phyloP scores from a whole-genome alignment of 2,329 filamentous ascomycete species.

The Colletotrichum tabaci region DNA sequence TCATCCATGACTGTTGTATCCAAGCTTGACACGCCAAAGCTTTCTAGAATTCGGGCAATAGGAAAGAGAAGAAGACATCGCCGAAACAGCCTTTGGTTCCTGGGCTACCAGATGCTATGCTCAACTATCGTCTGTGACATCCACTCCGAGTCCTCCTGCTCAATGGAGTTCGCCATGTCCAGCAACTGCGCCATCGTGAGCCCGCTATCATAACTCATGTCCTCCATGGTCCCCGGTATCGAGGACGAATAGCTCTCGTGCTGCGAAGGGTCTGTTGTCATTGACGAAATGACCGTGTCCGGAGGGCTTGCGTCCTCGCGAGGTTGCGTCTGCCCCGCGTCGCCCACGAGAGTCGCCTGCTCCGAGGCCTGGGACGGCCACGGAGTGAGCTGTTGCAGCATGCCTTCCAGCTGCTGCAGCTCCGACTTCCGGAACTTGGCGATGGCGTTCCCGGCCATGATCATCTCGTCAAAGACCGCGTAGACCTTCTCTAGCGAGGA shows the following conservation, averaged over 20 bases:
- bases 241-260: constrained; percentile 40
- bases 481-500: constrained; percentile 60
- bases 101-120: constrained; percentile 57
- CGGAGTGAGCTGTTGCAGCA: constrained; percentile 51
- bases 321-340: constrained; percentile 6
- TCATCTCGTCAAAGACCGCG: constrained; percentile 62
- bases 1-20: too few relatives aligned
- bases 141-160: constrained; percentile 60
- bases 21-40: too few relatives aligned
- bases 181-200: constrained; percentile 63
- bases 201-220: constrained; percentile 50
- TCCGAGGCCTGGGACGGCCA: not conserved
- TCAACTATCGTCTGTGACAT: constrained; percentile 62
- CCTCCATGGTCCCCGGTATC: constrained; percentile 43
- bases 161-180: constrained; percentile 64
- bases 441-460: constrained; percentile 60
- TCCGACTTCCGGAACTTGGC: constrained; percentile 61
- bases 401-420: constrained; percentile 60
- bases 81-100: not conserved
- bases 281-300: constrained; percentile 13
- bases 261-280: constrained; percentile 18
- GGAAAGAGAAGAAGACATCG: too few relatives aligned
- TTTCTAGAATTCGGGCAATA: too few relatives aligned
- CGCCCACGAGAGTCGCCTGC: constrained; percentile 4
- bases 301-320: constrained; percentile 12